Evolutionary conservation across 2,329 filamentous ascomycete genomes (phyloP), one percentile per base, ranked within the genome.

Genomic region (Aspergillus carbonarius): DNA sequence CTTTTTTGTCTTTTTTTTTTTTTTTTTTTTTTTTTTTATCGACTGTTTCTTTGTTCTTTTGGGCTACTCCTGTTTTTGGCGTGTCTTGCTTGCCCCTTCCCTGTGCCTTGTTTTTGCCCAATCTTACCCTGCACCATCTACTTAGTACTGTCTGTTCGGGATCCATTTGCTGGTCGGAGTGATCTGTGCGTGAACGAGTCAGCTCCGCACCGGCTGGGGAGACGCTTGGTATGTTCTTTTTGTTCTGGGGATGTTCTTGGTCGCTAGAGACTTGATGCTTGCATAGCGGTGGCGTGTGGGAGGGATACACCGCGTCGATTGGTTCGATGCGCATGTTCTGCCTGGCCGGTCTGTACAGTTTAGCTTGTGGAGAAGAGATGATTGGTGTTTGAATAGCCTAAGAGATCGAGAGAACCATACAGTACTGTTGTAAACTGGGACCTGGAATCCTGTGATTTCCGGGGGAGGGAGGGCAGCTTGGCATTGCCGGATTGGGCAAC

Each of bases 201-300:
- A 23, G 3, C 23, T 23, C 23, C 5, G 23, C 5, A 5, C 23
- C 23, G 23, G 23, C 23, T 23, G 51, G 52, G 46, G 56, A 51
- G 48, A 42, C 32, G 23, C 20, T 32, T 35, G 17, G 27, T 23
- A 27, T 27, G 42, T 9, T 8, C n/a, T 40, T n/a, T 5, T 6
- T 39, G 12, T 18, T 18, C 25, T 34, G 32, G n/a, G 30, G 27
- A 12, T 52, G 17, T 23, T 30, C 12, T 54, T 32, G 51, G 20
- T 39, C 35, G 40, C 51, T 44, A 27, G 37, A 54, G 37, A 42
- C 51, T 30, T 17, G 23, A 20, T 44, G 37, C 32, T 42, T 54
- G 51, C 37, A 42, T 39, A 42, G 51, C 37, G 55, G 54, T 55
- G 60, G 58, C 62, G 49, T 61, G 55, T 63, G 55, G 37, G 57